A percentile compares a stretch with the other conserved stretches of the same genome.
These are phyloP conservation scores for Smittium culicis DNA, from an alignment of 371 early-diverging fungal genomes.

Conservation along the genomic window DNA sequence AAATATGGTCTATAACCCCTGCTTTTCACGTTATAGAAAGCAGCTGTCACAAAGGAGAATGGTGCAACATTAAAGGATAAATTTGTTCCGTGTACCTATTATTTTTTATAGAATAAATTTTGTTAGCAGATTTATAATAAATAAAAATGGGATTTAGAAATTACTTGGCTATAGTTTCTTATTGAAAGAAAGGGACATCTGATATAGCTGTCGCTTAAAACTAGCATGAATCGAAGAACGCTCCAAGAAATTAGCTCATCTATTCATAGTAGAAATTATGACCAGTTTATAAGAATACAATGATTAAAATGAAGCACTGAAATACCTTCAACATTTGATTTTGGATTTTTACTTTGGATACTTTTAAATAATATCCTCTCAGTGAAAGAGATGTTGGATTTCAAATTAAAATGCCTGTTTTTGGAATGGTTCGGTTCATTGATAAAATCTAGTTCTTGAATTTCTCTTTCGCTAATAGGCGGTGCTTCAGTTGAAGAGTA, in stretches of 20 bases:
- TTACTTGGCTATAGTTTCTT: slow-evolving; percentile 2
- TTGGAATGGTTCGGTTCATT: neutral
- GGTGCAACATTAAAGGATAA: slow-evolving; percentile 1
- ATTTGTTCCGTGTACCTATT: slow-evolving; percentile 1
- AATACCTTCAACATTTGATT: neutral
- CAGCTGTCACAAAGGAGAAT: slow-evolving; percentile 4
- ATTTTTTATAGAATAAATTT: neutral
- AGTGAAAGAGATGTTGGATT: neutral
- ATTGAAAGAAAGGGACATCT: slow-evolving; percentile 8
- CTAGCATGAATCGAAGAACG: neutral
- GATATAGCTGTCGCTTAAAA: slow-evolving; percentile 3
- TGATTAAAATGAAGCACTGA: neutral
- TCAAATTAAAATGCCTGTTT: neutral
- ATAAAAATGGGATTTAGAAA: neutral
- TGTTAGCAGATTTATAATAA: neutral
- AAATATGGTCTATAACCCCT: neutral
- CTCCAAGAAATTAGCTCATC: slow-evolving; percentile 8
- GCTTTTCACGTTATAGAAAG: neutral
- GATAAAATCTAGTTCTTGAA: neutral
- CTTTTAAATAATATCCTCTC: neutral
- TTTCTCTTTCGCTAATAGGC: neutral
- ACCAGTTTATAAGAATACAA: neutral
- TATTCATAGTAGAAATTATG: neutral
- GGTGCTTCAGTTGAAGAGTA: neutral
- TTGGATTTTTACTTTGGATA: neutral